Percentiles rank a stretch among this genome's conserved stretches.
These are phyloP conservation scores for Colletotrichum magnum DNA, from an alignment of 2,329 filamentous ascomycete genomes.

Conservation along the genomic window DNA sequence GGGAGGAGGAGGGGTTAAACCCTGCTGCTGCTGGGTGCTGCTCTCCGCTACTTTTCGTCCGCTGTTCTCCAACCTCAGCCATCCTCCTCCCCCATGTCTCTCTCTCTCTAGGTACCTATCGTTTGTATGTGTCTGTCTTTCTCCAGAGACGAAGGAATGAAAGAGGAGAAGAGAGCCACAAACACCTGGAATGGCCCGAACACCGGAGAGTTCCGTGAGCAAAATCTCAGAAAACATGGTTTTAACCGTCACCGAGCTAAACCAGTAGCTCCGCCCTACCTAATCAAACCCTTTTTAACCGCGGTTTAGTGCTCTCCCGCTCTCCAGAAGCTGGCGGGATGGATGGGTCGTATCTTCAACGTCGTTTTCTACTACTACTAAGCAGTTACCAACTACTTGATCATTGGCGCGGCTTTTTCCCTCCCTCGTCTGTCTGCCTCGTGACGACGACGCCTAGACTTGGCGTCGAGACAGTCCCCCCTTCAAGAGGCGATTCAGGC, in stretches of 20 bases:
- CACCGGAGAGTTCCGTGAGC: slow-evolving; percentile 2
- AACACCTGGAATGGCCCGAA: slow-evolving; percentile 3
- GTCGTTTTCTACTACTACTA: no score
- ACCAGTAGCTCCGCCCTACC: not conserved
- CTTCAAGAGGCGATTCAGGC: no score
- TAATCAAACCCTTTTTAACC: not conserved
- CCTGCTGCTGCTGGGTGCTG: not conserved
- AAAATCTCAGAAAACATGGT: slow-evolving; percentile 2
- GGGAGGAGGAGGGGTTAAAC: not conserved
- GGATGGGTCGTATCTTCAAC: no score
- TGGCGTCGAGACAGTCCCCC: not conserved
- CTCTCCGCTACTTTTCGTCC: no score
- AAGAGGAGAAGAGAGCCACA: no score
- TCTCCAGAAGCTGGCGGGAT: not conserved
- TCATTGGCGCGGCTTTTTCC: not conserved
- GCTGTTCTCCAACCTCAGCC: no score
- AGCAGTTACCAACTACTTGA: no score
- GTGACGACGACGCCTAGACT: slow-evolving; percentile 4
- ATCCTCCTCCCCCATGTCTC: no score
- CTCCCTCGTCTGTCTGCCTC: slow-evolving; percentile 4
- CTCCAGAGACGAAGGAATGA: no score
- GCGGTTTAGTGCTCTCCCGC: not conserved
- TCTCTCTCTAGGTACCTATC: no score
- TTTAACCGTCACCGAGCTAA: not conserved
- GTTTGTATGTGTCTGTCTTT: no score